These are phyloP conservation scores for Candida odintsovae DNA, from an alignment of 805 yeast genomes.

Conservation along the genomic window DNA sequence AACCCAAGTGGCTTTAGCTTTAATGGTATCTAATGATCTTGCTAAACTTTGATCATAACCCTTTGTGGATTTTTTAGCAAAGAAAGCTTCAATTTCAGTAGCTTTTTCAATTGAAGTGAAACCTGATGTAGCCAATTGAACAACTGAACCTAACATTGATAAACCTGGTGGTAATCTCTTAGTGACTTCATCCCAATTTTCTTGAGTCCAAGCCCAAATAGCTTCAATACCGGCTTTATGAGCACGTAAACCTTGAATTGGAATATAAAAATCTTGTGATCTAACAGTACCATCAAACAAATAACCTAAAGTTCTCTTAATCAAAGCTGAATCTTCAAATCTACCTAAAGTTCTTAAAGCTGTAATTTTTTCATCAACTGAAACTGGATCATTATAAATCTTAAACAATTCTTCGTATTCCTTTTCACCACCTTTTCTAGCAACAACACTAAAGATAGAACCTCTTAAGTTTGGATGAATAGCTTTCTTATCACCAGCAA, in stretches of 20 bases:
- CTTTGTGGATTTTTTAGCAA: conserved; percentile 47
- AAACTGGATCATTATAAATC: conserved; percentile 54
- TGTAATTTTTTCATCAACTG: conserved; percentile 60
- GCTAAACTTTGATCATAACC: conserved; percentile 63
- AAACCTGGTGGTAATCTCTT: conserved; percentile 74
- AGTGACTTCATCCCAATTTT: conserved; percentile 66
- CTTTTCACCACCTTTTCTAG: conserved; percentile 53
- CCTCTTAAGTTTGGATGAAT: conserved; percentile 71
- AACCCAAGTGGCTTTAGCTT: conserved; percentile 54
- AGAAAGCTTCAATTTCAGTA: conserved; percentile 45
- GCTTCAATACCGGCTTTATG: conserved; percentile 61
- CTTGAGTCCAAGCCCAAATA: conserved; percentile 67
- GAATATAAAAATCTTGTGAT: conserved; percentile 72
- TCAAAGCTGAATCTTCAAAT: conserved; percentile 45
- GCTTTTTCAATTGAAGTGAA: conserved; percentile 52
- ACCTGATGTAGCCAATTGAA: conserved; percentile 53
- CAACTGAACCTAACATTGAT: conserved; percentile 73
- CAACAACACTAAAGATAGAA: conserved; percentile 60
- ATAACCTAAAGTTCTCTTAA: conserved; percentile 49
- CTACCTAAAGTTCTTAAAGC: conserved; percentile 69
- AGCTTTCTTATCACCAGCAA: conserved; percentile 59
- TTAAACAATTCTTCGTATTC: conserved; percentile 58
- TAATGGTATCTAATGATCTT: conserved; percentile 56
- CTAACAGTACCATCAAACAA: conserved; percentile 54
- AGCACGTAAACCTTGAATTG: conserved; percentile 66